Percentiles rank a stretch among this genome's conserved stretches.
Evolutionary conservation across 192 early-diverging fungal species (phyloP).

Genomic region (Linnemannia elongata): DNA sequence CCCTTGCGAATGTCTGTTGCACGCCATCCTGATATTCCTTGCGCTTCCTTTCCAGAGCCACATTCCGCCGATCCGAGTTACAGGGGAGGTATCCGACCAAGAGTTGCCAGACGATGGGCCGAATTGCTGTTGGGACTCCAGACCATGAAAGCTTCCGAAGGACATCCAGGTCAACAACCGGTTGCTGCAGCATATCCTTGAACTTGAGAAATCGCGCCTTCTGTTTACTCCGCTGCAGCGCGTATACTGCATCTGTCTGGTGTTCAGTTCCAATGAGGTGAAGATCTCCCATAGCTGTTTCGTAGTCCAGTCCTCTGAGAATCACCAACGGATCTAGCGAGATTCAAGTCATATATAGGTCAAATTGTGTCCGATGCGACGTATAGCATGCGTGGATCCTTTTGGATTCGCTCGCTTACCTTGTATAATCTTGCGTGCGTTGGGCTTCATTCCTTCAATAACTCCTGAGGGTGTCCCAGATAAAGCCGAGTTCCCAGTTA

Average conservation of each 20-base stretch:
- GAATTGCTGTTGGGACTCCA: conserved; percentile 89
- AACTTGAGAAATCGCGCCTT: conserved; percentile 60
- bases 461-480: not conserved
- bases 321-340: conserved; percentile 25
- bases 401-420: conserved; percentile 8
- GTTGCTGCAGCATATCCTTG: conserved; percentile 59
- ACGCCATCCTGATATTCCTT: conserved; percentile 94
- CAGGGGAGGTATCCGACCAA: conserved; percentile 94
- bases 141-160: conserved; percentile 92
- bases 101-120: conserved; percentile 93
- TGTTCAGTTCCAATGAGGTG: conserved; percentile 23
- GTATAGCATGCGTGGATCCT: not conserved
- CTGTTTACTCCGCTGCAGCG: conserved; percentile 52
- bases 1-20: conserved; percentile 83
- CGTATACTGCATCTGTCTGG: conserved; percentile 42
- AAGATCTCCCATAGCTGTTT: conserved; percentile 49
- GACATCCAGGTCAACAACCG: conserved; percentile 81
- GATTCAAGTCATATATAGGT: not conserved
- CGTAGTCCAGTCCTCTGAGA: conserved; percentile 52
- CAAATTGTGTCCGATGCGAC: not conserved
- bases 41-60: conserved; percentile 89
- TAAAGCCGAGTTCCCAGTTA: not conserved
- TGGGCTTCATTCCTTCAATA: conserved; percentile 50
- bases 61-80: conserved; percentile 86
- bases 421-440: conserved; percentile 44